Evolutionary conservation across 805 yeast genomes (phyloP), one percentile per base, ranked within the genome.

Genomic region (Yarrowia divulgata): DNA sequence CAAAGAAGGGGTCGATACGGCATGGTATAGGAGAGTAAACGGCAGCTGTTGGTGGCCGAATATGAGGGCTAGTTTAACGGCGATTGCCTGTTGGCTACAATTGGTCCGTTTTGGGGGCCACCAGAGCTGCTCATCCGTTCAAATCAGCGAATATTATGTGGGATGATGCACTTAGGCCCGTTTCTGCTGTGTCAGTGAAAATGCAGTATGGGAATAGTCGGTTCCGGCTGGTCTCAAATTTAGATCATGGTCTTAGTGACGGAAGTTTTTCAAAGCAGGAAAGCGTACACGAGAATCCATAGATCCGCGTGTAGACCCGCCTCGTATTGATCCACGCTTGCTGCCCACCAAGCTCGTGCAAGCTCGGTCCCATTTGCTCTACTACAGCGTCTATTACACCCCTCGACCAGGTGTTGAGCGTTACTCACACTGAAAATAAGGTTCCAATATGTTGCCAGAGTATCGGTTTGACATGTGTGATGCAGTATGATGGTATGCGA

Each of bases 371-470:
- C 29, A 6, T 34, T 34, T 35, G 42, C 57, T 52, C 32, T 2
- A 6, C 39, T 12, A 34, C 29, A 18, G 23, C 40, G 9, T n/a
- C 40, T 23, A 12, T 10, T 34, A 5, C 8, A 3, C 29, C 35
- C 40, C 57, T 50, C 16, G 14, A 14, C 52, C 10, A 23, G 35
- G 23, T 18, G 39, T 35, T 37, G 43, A 50, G 29, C 32, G n/a
- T 52, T 50, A 29, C 57, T 32, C 9, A 18, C 57, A n/a, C 32
- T 13, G 42, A 3, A 34, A 34, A 34, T 35, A 39, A 34, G 16
- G 66, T 43, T 60, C 46, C 52, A 60, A 60, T 60, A 34, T 60
- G 66, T 60, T 60, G 66, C 66, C 66, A 43, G 66, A 60, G 64
- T 57, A 57, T 57, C 64, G 39, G 39, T 29, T 12, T 42, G 49